These are phyloP conservation scores for Alternaria panax DNA, from an alignment of 2,329 filamentous ascomycete species.

Conservation along the genomic window DNA sequence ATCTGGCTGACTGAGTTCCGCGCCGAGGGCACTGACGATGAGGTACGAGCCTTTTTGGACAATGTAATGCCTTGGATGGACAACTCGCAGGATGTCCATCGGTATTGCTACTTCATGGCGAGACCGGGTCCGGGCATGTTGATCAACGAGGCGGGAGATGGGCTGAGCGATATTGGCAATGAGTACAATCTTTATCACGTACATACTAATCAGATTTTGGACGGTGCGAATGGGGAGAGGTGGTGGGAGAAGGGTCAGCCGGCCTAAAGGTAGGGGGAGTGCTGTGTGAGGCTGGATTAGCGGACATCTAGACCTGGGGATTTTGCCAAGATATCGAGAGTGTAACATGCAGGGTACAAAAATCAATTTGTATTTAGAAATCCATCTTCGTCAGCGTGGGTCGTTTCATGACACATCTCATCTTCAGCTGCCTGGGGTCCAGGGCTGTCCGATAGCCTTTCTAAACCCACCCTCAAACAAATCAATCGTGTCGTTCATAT, in stretches of 20 bases:
- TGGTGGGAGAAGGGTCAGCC: neutral
- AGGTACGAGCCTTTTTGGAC: constrained; percentile 33
- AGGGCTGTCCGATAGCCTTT: constrained; percentile 33
- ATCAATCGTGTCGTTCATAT: constrained; percentile 38
- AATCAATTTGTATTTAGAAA: neutral
- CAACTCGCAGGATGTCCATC: constrained; percentile 30
- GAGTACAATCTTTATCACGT: constrained; percentile 17
- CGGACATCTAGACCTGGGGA: neutral
- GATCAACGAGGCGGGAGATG: constrained; percentile 24
- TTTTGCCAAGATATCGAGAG: neutral
- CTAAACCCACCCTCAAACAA: constrained; percentile 38
- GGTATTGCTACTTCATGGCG: constrained; percentile 43
- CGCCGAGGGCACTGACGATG: constrained; percentile 23
- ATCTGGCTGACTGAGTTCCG: constrained; percentile 50
- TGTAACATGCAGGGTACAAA: rapidly evolving
- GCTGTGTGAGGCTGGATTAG: neutral
- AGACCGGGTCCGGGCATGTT: constrained; percentile 18
- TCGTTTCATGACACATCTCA: neutral
- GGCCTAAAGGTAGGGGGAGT: neutral
- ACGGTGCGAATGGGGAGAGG: neutral
- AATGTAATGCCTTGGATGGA: constrained; percentile 46
- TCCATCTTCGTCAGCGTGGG: neutral
- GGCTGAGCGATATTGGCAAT: constrained; percentile 24
- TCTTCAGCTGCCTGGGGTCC: constrained; percentile 14
- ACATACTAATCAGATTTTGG: neutral